These are phyloP conservation scores for Nemania diffusa DNA, from an alignment of 2,329 filamentous ascomycete species.

Conservation along the genomic window DNA sequence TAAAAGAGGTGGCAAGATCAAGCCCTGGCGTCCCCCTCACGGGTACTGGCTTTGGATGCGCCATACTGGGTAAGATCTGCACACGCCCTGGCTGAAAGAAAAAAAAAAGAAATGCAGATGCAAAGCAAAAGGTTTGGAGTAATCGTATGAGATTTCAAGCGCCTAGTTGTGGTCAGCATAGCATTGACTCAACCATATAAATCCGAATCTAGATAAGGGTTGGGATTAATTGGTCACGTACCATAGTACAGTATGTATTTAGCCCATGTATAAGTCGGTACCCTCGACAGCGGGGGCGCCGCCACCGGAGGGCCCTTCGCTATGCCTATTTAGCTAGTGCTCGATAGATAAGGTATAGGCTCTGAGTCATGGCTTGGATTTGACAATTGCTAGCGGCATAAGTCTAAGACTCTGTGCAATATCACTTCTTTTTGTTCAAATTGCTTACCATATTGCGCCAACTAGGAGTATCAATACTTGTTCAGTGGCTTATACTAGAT, in stretches of 20 bases:
- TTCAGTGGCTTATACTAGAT: background rate
- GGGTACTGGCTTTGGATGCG: slow-evolving; percentile 43
- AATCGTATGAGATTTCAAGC: background rate
- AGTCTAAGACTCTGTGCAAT: background rate
- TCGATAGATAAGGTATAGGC: background rate
- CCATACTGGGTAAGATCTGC: slow-evolving; percentile 36
- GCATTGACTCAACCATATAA: slow-evolving; percentile 4
- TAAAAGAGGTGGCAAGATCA: slow-evolving; percentile 61
- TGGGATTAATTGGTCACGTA: background rate
- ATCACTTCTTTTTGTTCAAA: background rate
- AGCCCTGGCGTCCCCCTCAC: slow-evolving; percentile 30
- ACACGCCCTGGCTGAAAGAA: background rate
- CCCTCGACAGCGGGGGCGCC: background rate
- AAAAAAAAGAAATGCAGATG: background rate
- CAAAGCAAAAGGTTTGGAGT: background rate
- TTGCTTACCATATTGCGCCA: background rate
- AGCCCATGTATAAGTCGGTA: background rate
- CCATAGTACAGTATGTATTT: slow-evolving; percentile 13
- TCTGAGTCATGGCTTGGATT: slow-evolving; percentile 1
- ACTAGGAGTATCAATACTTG: background rate
- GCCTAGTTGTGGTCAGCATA: slow-evolving; percentile 4
- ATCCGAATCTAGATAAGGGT: background rate
- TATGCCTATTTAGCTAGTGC: background rate
- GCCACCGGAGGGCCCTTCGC: slow-evolving; percentile 12
- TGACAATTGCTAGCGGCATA: background rate